These are phyloP conservation scores for Camellia sinensis DNA, from an alignment of 148 eudicot species.

Conservation along the genomic window DNA sequence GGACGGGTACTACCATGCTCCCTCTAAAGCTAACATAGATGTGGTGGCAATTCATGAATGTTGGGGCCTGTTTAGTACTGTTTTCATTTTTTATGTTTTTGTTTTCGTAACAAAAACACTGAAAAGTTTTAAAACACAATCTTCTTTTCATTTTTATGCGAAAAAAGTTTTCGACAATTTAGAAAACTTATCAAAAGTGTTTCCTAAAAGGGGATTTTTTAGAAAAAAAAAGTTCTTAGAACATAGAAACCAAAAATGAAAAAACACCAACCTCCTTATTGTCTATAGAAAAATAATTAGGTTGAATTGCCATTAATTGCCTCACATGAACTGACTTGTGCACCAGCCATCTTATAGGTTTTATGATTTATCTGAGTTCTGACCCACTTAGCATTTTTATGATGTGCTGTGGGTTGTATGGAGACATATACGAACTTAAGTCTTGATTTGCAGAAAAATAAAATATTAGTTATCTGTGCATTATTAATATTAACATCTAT, in stretches of 20 bases:
- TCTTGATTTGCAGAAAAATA: neutral
- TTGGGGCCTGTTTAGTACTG: neutral
- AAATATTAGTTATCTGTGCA: neutral
- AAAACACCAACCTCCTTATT: no score
- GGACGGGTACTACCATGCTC: conserved; percentile 60
- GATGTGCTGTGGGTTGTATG: neutral
- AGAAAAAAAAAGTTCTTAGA: no score
- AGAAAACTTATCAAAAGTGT: no score
- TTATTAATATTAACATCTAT: neutral
- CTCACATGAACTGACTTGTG: neutral
- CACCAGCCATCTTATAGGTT: neutral
- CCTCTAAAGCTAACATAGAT: neutral
- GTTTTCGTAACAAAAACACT: no score
- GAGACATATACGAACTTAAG: neutral
- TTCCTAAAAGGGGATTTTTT: no score
- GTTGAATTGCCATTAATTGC: neutral
- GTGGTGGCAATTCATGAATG: neutral
- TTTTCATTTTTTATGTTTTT: no score
- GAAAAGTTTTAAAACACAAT: no score
- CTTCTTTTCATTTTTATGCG: no score
- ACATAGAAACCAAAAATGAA: no score
- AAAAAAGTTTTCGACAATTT: no score
- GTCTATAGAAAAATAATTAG: conserved; percentile 2
- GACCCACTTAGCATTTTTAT: neutral
- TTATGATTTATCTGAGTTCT: neutral